Evolutionary conservation across 192 early-diverging fungal genomes (phyloP), one percentile per base, ranked within the genome.

Genomic region (Backusella morwellensis): DNA sequence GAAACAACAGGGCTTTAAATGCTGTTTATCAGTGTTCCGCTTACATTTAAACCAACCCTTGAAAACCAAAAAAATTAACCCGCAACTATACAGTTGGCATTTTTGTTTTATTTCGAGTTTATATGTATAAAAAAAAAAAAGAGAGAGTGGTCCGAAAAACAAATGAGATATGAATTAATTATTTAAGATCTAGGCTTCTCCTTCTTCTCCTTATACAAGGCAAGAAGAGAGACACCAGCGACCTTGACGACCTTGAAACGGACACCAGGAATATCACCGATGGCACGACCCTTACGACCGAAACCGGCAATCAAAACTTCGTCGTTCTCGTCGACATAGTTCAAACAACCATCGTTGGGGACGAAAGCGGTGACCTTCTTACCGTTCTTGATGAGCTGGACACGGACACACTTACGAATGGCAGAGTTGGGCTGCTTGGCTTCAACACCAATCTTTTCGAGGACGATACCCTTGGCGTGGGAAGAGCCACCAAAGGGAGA

Each of bases 211-310:
- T 98, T 99, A 92, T 95, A 99, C 86, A 99, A 88, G 82, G 98
- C 97, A 70, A 98, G 88, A 79, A 99, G 96, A 66, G 97, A 95
- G 80, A 99, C 98, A 88, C 97, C 97, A 78, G 98, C 93, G 81
- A 99, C 98, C 92, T 99, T 98, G 88, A 99, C 97, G 81, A 98
- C 92, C 96, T 99, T 99, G 96, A 99, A 99, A 81, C 98, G 97
- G 82, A 98, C 95, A 96, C 98, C 98, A 83, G 98, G 98, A 90
- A 98, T 96, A 97, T 98, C 97, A 95, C 98, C 97, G 79, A 81
- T 78, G 86, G 98, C 98, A 82, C 95, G 95, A 81, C 98, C 98
- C 92, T 96, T 97, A 87, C 98, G 96, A 95, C 98, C 98, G 91
- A 99, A 98, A 92, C 98, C 98, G 78, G 98, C 93, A 85, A 99